Percentiles rank a stretch among this genome's conserved stretches.
Evolutionary conservation across 2,329 filamentous ascomycete genomes (phyloP).

Genomic region (Fusarium illudens): DNA sequence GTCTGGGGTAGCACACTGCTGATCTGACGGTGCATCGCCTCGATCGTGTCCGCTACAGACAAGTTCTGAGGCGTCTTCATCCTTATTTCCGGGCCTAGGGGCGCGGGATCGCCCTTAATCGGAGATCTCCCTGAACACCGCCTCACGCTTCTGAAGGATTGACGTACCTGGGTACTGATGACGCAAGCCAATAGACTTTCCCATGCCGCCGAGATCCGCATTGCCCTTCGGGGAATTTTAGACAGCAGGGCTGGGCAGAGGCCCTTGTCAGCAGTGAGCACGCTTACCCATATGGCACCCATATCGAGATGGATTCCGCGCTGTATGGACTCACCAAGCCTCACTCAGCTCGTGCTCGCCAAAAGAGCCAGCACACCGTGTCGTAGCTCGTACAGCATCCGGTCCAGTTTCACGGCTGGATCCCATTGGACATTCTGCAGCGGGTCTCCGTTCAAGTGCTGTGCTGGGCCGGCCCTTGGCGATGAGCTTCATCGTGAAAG

Average conservation of each 20-base stretch:
- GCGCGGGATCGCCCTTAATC: background rate
- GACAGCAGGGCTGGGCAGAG: background rate
- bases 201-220: background rate
- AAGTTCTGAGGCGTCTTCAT: background rate
- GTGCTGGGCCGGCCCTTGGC: slow-evolving; percentile 2
- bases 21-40: background rate
- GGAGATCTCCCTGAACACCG: background rate
- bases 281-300: background rate
- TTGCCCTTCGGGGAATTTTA: too few relatives aligned
- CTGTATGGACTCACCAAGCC: background rate
- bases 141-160: background rate
- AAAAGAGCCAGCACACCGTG: background rate
- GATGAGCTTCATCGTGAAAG: background rate
- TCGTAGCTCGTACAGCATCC: background rate
- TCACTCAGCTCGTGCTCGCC: background rate
- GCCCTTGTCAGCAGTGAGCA: background rate
- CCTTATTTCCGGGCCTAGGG: too few relatives aligned
- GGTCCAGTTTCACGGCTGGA: background rate
- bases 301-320: background rate
- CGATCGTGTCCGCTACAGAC: background rate
- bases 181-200: background rate
- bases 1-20: background rate
- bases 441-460: background rate
- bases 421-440: background rate
- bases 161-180: too few relatives aligned